A percentile compares a stretch with the other conserved stretches of the same genome.
phyloP scores from a whole-genome alignment of 495 filamentous ascomycete species.

The Monascus purpureus region DNA sequence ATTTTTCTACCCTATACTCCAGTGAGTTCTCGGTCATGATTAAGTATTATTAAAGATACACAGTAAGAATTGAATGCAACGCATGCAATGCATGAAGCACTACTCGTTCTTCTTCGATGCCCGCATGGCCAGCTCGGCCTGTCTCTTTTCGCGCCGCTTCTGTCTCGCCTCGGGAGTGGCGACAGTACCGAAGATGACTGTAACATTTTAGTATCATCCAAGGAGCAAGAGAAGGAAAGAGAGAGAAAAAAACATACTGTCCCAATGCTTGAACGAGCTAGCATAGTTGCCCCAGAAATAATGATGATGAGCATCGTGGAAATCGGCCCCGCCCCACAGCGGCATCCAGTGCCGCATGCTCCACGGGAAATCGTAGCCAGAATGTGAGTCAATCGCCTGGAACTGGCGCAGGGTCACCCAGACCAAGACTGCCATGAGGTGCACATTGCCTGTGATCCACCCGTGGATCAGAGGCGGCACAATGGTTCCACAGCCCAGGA shows the following conservation, averaged over 20 bases:
- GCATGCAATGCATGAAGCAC: too few relatives aligned
- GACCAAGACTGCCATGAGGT: background rate
- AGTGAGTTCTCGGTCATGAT: too few relatives aligned
- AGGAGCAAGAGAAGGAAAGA: background rate
- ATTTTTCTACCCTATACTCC: too few relatives aligned
- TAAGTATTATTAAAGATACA: too few relatives aligned
- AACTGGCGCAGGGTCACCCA: slow-evolving; percentile 1
- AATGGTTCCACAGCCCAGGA: background rate
- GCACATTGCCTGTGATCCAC: background rate
- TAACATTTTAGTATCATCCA: too few relatives aligned
- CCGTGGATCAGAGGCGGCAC: background rate
- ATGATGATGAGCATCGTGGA: background rate
- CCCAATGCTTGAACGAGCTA: background rate
- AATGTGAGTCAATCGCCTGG: slow-evolving; percentile 1
- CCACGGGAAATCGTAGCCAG: slow-evolving; percentile 1
- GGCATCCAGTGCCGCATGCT: slow-evolving; percentile 1
- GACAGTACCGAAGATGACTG: background rate
- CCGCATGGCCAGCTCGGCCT: background rate
- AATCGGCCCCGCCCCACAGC: slow-evolving; percentile 1
- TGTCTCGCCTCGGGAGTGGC: background rate
- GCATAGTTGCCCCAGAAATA: slow-evolving; percentile 1
- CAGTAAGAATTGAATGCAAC: too few relatives aligned
- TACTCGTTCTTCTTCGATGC: background rate
- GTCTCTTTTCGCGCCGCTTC: background rate
- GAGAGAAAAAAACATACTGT: background rate